Conservation (phyloP, 352 stramenopile genomes). For the Pythium angustatum region DNA sequence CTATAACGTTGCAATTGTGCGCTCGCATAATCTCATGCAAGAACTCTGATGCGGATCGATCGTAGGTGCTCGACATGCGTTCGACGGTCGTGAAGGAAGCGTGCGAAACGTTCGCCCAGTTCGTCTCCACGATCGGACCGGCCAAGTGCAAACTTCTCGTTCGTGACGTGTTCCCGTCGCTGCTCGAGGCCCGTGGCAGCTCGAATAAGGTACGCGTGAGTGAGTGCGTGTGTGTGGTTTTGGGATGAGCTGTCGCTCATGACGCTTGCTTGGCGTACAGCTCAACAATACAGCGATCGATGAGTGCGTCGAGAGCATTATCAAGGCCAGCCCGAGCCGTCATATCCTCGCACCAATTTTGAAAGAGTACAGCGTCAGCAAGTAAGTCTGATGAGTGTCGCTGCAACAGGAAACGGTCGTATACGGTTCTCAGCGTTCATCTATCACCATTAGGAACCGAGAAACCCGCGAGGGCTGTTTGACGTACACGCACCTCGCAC, state of each 20-base stretch:
- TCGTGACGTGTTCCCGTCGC: slow-evolving; percentile 61
- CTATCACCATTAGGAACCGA: slow-evolving; percentile 54
- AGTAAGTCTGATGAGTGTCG: too few relatives aligned
- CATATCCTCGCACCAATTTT: slow-evolving; percentile 54
- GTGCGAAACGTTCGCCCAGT: slow-evolving; percentile 47
- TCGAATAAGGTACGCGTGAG: slow-evolving; percentile 49
- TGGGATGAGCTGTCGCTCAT: background rate
- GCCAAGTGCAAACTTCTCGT: slow-evolving; percentile 54
- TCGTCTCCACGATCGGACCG: slow-evolving; percentile 39
- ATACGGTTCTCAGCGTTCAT: too few relatives aligned
- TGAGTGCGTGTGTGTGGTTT: too few relatives aligned
- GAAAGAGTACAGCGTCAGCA: slow-evolving; percentile 45
- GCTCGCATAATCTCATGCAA: background rate
- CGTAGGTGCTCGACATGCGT: slow-evolving; percentile 50
- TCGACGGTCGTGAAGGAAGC: slow-evolving; percentile 66
- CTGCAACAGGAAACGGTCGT: too few relatives aligned
- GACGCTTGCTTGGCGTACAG: slow-evolving; percentile 17
- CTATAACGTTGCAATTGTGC: too few relatives aligned
- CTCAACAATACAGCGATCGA: slow-evolving; percentile 54
- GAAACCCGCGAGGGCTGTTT: slow-evolving; percentile 68
- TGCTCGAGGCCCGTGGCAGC: slow-evolving; percentile 50
- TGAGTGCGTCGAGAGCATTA: slow-evolving; percentile 55
- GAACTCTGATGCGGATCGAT: background rate
- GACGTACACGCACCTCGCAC: slow-evolving; percentile 44
- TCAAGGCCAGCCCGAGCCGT: slow-evolving; percentile 42